A percentile compares a stretch with the other conserved stretches of the same genome.
Conservation (phyloP, 2,329 filamentous ascomycete genomes). For the Calycina herbarum region DNA sequence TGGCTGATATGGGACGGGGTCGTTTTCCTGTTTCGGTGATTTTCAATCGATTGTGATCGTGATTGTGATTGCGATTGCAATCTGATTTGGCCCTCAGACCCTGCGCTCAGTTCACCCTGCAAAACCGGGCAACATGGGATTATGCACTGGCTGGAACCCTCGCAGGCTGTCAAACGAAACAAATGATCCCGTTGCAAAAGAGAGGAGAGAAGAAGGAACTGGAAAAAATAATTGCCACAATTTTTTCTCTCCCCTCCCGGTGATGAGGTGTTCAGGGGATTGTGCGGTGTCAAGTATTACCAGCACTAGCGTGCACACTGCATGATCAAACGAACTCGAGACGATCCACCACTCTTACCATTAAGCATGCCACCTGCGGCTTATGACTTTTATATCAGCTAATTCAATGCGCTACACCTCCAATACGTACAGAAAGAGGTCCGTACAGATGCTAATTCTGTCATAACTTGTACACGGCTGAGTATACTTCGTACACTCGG, state of each 20-base stretch:
- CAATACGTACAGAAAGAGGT: not conserved
- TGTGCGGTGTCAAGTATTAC: constrained; percentile 4
- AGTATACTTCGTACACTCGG: not conserved
- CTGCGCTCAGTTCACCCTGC: constrained; percentile 10
- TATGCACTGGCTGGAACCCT: not conserved
- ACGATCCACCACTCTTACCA: constrained; percentile 1
- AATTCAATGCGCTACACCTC: not conserved
- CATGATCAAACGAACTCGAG: constrained; percentile 8
- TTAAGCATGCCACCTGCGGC: not conserved
- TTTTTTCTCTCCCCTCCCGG: not conserved
- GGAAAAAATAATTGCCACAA: not conserved
- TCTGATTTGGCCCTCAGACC: constrained; percentile 7
- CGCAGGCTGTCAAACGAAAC: not conserved
- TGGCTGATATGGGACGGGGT: not conserved
- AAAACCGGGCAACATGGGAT: not conserved
- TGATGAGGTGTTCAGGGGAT: constrained; percentile 4
- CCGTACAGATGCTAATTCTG: not conserved
- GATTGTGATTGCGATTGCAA: constrained; percentile 1
- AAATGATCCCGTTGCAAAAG: not conserved
- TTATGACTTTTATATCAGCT: not conserved
- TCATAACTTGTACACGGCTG: not conserved
- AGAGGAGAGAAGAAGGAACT: not conserved
- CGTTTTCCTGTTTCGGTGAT: not conserved
- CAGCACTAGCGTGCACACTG: constrained; percentile 4
- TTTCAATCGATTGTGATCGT: not conserved